Evolutionary conservation across 2,329 filamentous ascomycete species (phyloP), one percentile per base, ranked within the genome.

Genomic region (Calonectria pseudoreteaudii): DNA sequence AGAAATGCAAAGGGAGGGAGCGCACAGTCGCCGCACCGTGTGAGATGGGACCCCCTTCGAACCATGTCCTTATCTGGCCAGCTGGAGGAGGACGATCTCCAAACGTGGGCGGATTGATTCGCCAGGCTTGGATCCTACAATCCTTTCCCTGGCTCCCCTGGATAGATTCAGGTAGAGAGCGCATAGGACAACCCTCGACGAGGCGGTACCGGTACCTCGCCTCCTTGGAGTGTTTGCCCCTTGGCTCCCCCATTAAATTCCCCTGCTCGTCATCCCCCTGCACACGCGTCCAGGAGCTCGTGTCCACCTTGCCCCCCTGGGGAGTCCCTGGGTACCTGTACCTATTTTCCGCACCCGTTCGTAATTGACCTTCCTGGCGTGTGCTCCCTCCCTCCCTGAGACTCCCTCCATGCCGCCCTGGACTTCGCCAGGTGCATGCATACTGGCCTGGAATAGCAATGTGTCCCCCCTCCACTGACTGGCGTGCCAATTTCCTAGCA

Each of bases 71-170:
- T 79, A 79, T 78, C 78, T 76, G 67, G 49, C 70, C 49, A 38
- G 38, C 70, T 41, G 49, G 36, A 44, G 10, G 66, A 67, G 34
- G 76, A 20, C 70, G 75, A 81, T 80, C 78, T 81, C 65, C 76
- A 80, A 80, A 83, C 82, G 82, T 83, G 82, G 82, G 81, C 70
- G 68, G 67, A 73, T 79, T 83, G 82, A 83, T 83, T 83, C 82
- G 82, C 62, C 74, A 81, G 76, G 77, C 76, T 75, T 76, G 70
- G 76, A 68, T 75, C 66, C 64, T 65, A 31, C 60, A 60, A 67
- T 71, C 36, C 50, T 65, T 69, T 75, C 67, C 58, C 56, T 49
- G 67, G 34, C 68, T 58, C 78, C 76, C 78, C 76, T 80, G 79
- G 78, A 75, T 73, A 75, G 71, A 65, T 77, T 74, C 74, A 77